Percentiles rank a stretch among this genome's conserved stretches.
phyloP scores from a whole-genome alignment of 768 basidiomycete species.

The Cystobasidium tubakii region DNA sequence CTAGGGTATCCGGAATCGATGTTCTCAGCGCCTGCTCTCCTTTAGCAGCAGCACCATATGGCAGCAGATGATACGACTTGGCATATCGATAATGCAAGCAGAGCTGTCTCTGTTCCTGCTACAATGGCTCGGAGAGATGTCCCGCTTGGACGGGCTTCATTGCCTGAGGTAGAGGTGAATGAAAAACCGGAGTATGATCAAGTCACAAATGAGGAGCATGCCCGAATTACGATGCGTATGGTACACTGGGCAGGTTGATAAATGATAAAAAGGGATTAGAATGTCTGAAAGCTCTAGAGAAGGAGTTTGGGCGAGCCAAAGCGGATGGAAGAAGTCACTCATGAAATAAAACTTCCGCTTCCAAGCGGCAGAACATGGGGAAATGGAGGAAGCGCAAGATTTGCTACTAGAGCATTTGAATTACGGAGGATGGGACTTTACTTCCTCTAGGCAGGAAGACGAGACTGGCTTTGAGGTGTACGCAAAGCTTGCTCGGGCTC shows the following conservation, averaged over 20 bases:
- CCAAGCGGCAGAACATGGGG: background rate
- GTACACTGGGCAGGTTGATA: background rate
- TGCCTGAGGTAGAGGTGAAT: background rate
- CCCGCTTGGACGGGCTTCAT: background rate
- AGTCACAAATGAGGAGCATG: background rate
- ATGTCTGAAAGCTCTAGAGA: slow-evolving; percentile 18
- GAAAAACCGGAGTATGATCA: slow-evolving; percentile 4
- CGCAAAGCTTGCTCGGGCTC: slow-evolving; percentile 2
- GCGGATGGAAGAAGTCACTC: background rate
- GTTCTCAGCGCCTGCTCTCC: background rate
- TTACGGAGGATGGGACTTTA: slow-evolving; percentile 7
- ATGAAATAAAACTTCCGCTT: background rate
- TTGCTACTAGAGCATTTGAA: background rate
- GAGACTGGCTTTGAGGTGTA: slow-evolving; percentile 12
- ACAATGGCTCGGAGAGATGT: background rate
- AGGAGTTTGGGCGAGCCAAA: slow-evolving; percentile 22
- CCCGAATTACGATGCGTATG: background rate
- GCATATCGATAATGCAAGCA: background rate
- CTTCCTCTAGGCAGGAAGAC: background rate
- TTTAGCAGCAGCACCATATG: background rate
- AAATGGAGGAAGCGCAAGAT: slow-evolving; percentile 11
- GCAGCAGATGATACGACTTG: background rate
- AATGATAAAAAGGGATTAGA: background rate
- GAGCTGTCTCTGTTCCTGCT: background rate
- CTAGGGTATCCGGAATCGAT: no score